Percentiles rank a stretch among this genome's conserved stretches.
These are phyloP conservation scores for Venturia oleaginea DNA, from an alignment of 2,329 filamentous ascomycete genomes.

Conservation along the genomic window DNA sequence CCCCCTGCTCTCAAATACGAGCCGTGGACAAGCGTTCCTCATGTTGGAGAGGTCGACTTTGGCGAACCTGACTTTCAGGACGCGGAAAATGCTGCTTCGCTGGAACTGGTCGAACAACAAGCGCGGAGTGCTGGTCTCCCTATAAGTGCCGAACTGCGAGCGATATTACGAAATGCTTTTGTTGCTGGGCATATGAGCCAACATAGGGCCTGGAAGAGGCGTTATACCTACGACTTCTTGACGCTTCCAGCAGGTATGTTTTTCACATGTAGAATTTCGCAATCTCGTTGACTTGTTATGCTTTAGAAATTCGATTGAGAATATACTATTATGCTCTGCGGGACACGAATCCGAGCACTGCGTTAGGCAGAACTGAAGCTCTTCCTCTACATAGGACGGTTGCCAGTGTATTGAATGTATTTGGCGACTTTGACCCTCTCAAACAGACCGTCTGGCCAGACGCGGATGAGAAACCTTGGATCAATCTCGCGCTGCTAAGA, in stretches of 20 bases:
- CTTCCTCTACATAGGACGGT: not conserved
- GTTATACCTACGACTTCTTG: not conserved
- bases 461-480: not conserved
- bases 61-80: not conserved
- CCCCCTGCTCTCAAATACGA: not conserved
- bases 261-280: not conserved
- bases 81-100: not conserved
- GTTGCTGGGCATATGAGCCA: not conserved
- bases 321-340: not conserved
- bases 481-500: not conserved
- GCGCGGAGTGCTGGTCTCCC: not conserved
- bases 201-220: not conserved
- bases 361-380: not conserved
- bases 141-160: not conserved
- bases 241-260: not conserved
- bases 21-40: not conserved
- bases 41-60: not conserved
- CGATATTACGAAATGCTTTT: not conserved
- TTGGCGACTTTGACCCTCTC: not conserved
- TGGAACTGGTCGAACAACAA: not conserved
- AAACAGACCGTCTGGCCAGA: not conserved
- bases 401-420: not conserved
- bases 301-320: not conserved
- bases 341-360: not conserved
- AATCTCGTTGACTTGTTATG: not conserved